These are phyloP conservation scores for Eudorina sp. DNA, from an alignment of 139 green algal species.

Conservation along the genomic window DNA sequence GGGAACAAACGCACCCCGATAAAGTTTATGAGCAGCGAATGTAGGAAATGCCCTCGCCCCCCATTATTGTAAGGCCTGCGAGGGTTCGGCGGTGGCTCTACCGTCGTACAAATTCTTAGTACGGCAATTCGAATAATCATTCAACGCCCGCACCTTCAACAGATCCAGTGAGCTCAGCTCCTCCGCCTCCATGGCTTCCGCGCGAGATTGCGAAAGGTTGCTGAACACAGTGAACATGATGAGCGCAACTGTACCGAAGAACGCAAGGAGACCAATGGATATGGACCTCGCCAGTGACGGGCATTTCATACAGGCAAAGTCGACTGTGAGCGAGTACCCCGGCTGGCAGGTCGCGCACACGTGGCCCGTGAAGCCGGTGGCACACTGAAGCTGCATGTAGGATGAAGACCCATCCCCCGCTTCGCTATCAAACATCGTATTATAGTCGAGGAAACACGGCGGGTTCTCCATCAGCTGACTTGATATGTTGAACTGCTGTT, in stretches of 20 bases:
- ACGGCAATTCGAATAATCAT: too few relatives aligned
- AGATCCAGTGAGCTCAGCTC: not conserved
- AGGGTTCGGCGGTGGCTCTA: too few relatives aligned
- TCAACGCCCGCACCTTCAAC: not conserved
- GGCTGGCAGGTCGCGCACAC: constrained; percentile 15
- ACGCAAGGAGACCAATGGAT: not conserved
- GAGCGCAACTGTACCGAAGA: not conserved
- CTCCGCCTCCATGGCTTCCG: not conserved
- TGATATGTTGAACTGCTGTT: not conserved
- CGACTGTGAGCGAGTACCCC: not conserved
- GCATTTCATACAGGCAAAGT: not conserved
- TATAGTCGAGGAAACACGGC: not conserved
- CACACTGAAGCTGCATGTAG: not conserved
- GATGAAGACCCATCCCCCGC: not conserved
- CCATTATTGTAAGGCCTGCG: too few relatives aligned
- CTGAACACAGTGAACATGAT: not conserved
- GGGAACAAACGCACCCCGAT: too few relatives aligned
- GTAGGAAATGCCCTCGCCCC: too few relatives aligned
- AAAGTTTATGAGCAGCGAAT: too few relatives aligned
- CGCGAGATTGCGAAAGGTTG: not conserved
- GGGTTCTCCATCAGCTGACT: not conserved
- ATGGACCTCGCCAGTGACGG: not conserved
- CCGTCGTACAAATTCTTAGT: too few relatives aligned
- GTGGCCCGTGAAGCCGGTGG: not conserved
- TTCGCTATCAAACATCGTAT: not conserved